Percentiles rank a stretch among this genome's conserved stretches.
phyloP scores from a whole-genome alignment of 176 grass and related monocot genomes.

The Urochloa ruziziensis region DNA sequence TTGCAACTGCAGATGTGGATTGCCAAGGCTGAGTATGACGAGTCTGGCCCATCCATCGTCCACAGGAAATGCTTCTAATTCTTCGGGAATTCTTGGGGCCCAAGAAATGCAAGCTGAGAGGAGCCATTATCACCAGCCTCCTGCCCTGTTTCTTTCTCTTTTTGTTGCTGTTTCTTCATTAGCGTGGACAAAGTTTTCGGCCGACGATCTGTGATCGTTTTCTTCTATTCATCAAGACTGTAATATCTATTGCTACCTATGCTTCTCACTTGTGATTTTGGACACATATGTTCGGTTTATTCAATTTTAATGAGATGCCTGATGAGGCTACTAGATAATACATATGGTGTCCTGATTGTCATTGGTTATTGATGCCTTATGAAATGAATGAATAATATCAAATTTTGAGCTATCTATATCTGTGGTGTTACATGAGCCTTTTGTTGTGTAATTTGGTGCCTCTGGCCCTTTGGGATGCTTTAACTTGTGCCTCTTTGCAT shows the following conservation, averaged over 20 bases:
- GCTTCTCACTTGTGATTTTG: slow-evolving; percentile 65
- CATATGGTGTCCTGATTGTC: slow-evolving; percentile 35
- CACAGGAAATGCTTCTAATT: slow-evolving; percentile 98
- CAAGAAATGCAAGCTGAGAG: slow-evolving; percentile 52
- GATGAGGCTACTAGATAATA: slow-evolving; percentile 43
- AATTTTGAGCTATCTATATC: background rate
- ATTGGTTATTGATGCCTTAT: slow-evolving; percentile 23
- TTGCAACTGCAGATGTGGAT: slow-evolving; percentile 87
- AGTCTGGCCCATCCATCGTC: slow-evolving; percentile 90
- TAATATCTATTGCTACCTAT: slow-evolving; percentile 52
- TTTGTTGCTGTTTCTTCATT: slow-evolving; percentile 53
- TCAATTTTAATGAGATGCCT: slow-evolving; percentile 65
- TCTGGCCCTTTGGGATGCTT: background rate
- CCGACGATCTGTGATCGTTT: slow-evolving; percentile 33
- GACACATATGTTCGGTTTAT: slow-evolving; percentile 52
- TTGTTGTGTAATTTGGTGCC: background rate
- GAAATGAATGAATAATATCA: slow-evolving; percentile 45
- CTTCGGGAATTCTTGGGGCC: slow-evolving; percentile 29
- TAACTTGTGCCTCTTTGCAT: background rate
- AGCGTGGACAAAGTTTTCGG: slow-evolving; percentile 66
- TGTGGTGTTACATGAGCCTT: background rate
- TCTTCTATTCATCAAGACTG: slow-evolving; percentile 48
- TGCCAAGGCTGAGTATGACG: slow-evolving; percentile 90
- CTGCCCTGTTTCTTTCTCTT: slow-evolving; percentile 33
- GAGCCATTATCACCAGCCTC: slow-evolving; percentile 40